Evolutionary conservation across 108 stramenopile species (phyloP), one percentile per base, ranked within the genome.

Genomic region (Skeletonema menzelii): DNA sequence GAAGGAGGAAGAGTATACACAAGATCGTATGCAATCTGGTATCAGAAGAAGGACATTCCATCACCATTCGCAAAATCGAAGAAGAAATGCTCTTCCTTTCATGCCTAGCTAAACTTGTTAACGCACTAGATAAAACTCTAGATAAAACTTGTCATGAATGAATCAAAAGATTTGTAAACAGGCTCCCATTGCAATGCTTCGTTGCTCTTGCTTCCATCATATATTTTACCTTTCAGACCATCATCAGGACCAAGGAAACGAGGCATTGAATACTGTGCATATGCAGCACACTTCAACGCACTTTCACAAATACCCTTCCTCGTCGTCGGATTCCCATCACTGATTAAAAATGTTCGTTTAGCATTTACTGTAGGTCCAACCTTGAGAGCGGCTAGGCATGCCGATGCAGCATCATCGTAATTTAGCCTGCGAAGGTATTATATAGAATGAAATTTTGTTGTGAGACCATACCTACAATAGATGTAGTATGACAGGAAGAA

Each of bases 361-460:
- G 63, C 62, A 59, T 86, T 84, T 24, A 67, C 73, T 11, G 74
- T 19, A 28, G 70, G 73, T 46, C 79, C 86, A 11, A 74, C 76
- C 31, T 66, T 67, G 14, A 95, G 34, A 1, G 91, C 95, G 14
- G 92, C 86, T 22, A 93, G 44, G 37, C 83, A 87, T 26, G 89
- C 76, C 10, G 75, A 62, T 1, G 95, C 95, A 7, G 95, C 95
- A 79, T 95, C 95, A 38, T 95, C 95, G 61, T 95, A 95, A 75
- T 95, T 91, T n/a, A 95, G 67, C 15, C 40, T 42, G n/a, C 0
- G 15, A 42, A 42, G 40, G n/a, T 42, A 4, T 7, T 37, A 42
- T 15, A n/a, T n/a, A 4, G 40, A 15, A 42, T 42, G 35, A 12
- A 8, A 32, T 32, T 0, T 12, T 12, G 35, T 42, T 13, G 40